phyloP scores from a whole-genome alignment of 1,139 yeast genomes.

The Pichia sp. region DNA sequence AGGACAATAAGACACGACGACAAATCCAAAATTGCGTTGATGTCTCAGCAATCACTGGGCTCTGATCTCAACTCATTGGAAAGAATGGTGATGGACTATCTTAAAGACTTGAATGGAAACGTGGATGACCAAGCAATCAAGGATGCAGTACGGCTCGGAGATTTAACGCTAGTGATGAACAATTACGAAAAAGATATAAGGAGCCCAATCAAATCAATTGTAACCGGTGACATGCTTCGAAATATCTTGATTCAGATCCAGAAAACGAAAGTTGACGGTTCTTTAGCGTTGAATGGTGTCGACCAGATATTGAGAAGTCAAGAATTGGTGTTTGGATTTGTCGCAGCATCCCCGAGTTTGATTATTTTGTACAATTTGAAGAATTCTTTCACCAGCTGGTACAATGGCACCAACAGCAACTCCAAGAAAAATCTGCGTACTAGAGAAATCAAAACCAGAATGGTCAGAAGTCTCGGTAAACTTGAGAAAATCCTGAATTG shows the following conservation, averaged over 20 bases:
- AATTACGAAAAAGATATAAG: slow-evolving; percentile 72
- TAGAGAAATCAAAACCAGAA: slow-evolving; percentile 20
- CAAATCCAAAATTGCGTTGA: slow-evolving; percentile 59
- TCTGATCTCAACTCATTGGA: slow-evolving; percentile 77
- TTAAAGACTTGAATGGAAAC: slow-evolving; percentile 32
- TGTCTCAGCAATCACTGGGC: slow-evolving; percentile 68
- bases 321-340: slow-evolving; percentile 84
- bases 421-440: background rate
- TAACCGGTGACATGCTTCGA: slow-evolving; percentile 64
- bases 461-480: slow-evolving; percentile 45
- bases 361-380: slow-evolving; percentile 44
- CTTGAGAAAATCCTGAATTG: slow-evolving; percentile 41
- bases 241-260: slow-evolving; percentile 83
- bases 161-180: slow-evolving; percentile 64
- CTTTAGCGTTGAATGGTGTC: slow-evolving; percentile 81
- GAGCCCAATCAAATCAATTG: slow-evolving; percentile 55
- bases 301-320: slow-evolving; percentile 85
- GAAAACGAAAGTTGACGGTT: slow-evolving; percentile 95
- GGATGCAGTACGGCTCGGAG: slow-evolving; percentile 7
- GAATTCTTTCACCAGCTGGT: slow-evolving; percentile 13
- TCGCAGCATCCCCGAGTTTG: slow-evolving; percentile 79
- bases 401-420: slow-evolving; percentile 3
- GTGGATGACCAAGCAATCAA: slow-evolving; percentile 25
- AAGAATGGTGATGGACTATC: slow-evolving; percentile 79
- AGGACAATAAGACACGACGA: slow-evolving; percentile 79